Evolutionary conservation across 2,329 filamentous ascomycete species (phyloP).

Genomic region (Clarireedia paspali): DNA sequence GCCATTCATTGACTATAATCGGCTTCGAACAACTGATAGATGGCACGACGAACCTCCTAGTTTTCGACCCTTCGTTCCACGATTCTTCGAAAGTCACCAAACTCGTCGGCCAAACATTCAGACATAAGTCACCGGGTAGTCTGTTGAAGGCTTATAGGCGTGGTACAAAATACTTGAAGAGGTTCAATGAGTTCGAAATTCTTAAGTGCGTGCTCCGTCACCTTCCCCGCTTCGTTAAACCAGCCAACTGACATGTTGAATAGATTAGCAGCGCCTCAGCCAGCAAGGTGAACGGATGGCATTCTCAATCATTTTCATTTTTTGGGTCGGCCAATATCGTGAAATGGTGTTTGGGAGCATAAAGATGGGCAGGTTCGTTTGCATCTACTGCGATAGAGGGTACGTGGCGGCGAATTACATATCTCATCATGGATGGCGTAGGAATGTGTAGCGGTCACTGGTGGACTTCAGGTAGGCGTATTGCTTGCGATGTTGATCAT

Average conservation of each 20-base stretch:
- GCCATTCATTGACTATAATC: conserved; percentile 85
- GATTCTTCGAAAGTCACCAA: conserved; percentile 57
- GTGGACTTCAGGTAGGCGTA: too few species aligned
- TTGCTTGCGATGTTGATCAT: too few species aligned
- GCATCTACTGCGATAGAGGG: background rate
- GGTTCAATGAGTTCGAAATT: conserved; percentile 71
- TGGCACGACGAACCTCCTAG: conserved; percentile 62
- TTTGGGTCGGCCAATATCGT: background rate
- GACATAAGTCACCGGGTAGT: conserved; percentile 39
- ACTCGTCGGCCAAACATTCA: conserved; percentile 43
- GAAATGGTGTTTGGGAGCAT: background rate
- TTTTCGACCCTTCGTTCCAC: conserved; percentile 82
- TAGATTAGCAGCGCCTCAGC: background rate
- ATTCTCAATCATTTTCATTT: background rate
- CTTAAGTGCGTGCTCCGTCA: conserved; percentile 42
- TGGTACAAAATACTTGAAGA: conserved; percentile 57
- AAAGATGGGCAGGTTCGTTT: background rate
- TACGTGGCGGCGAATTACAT: too few species aligned
- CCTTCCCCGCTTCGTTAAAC: background rate
- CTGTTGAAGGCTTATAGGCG: conserved; percentile 69
- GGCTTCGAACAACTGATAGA: conserved; percentile 66
- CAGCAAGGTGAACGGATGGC: background rate
- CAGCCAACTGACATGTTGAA: background rate
- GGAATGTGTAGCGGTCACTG: too few species aligned
- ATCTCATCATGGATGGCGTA: background rate